Conservation (phyloP, 306 rosid genomes). For the Spatholobus suberectus region DNA sequence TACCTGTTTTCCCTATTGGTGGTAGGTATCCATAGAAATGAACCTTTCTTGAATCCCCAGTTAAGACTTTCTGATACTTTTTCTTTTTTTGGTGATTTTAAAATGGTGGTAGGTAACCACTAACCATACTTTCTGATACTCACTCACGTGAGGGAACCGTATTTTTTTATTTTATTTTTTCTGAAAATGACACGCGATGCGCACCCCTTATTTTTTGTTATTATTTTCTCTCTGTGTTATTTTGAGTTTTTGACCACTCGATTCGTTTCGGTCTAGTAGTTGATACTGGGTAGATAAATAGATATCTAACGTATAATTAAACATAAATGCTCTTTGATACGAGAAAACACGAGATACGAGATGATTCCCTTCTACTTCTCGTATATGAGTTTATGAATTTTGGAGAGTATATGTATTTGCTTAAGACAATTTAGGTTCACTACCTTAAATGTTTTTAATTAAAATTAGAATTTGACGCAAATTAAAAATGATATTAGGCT, state of each 20-base stretch:
- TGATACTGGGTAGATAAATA: not conserved
- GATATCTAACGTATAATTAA: not conserved
- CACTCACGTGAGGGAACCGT: slow-evolving; percentile 52
- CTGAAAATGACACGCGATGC: slow-evolving; percentile 44
- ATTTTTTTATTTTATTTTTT: not conserved
- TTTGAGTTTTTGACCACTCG: not conserved
- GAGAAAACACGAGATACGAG: slow-evolving; percentile 9
- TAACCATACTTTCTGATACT: no score
- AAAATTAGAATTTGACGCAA: not conserved
- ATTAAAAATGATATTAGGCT: not conserved
- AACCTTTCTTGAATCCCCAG: slow-evolving; percentile 42
- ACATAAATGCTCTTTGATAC: not conserved
- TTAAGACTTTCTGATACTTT: slow-evolving; percentile 32
- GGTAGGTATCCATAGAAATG: slow-evolving; percentile 6
- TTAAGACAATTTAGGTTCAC: no score
- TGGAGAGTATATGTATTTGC: not conserved
- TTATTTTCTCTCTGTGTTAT: no score
- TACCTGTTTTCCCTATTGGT: not conserved
- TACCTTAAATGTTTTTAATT: not conserved
- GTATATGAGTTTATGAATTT: slow-evolving; percentile 23
- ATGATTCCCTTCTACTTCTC: slow-evolving; percentile 44
- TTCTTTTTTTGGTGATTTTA: no score
- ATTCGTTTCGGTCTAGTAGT: not conserved
- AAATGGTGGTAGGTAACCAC: no score
- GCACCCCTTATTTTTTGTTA: no score